Percentiles rank a stretch among this genome's conserved stretches.
Conservation (phyloP, 208 protist species). For the Trypanosoma congolense region DNA sequence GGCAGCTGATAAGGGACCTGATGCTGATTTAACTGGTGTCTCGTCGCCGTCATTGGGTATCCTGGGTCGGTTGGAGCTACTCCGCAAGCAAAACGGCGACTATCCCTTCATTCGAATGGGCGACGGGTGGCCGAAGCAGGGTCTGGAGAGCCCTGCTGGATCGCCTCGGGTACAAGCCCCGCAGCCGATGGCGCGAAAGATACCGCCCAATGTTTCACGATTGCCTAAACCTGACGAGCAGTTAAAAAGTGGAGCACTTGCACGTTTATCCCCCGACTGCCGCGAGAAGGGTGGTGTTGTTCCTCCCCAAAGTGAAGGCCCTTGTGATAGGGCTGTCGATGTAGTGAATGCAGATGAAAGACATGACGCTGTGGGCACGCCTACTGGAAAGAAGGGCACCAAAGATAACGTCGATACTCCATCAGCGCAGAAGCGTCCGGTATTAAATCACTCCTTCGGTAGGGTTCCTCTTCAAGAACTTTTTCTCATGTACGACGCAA, state of each 20-base stretch:
- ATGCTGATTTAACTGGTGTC: neutral
- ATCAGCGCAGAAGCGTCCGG: neutral
- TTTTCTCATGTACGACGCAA: constrained; percentile 42
- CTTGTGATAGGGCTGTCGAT: neutral
- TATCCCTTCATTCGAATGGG: constrained; percentile 18
- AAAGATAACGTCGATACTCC: neutral
- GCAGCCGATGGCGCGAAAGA: neutral
- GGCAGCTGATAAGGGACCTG: neutral
- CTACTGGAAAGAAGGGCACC: neutral
- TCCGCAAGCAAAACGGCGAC: constrained; percentile 11
- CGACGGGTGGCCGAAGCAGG: neutral
- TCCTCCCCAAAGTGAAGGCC: neutral
- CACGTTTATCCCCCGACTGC: neutral
- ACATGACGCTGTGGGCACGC: neutral
- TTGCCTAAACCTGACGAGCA: neutral
- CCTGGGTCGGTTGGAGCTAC: constrained; percentile 3
- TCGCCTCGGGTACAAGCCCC: neutral
- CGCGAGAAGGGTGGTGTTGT: neutral
- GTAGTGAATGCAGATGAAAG: neutral
- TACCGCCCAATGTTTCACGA: neutral
- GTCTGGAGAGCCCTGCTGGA: neutral
- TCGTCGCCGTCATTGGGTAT: constrained; percentile 1
- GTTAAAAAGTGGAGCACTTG: neutral
- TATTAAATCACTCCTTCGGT: neutral
- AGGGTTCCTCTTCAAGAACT: constrained; percentile 30